Base-by-base conservation (phyloP, 2,329 filamentous ascomycete species). In the Didymella lethalis region DNA sequence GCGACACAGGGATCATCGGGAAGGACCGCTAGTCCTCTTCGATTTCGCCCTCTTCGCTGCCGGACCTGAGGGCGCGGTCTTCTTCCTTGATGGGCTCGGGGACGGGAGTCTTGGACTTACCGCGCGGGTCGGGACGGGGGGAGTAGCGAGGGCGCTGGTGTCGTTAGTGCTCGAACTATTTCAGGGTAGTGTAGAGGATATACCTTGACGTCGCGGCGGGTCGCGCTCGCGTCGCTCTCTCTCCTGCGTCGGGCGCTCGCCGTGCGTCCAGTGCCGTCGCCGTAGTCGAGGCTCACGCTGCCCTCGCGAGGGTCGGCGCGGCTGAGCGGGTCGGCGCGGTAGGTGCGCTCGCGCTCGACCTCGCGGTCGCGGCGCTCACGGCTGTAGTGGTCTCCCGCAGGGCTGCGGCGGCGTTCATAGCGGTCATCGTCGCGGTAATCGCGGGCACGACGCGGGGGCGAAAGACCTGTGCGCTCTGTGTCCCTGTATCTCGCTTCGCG, bases 41-140 rank as follows among this genome's bases (percentile, higher is more conserved):
- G 69, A 99, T 98, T 81, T 99, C 95, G 51, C 95, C 95, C 79
- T 99, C 95, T 80, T 99, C 95, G 73, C 93, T 97, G 52, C 95
- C 95, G 59, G 91, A 94, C 71, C 91, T 89, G 55, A 93, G 83
- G 55, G 83, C 81, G 50, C 87, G 82, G 62, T 90, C 87, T 64
- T 90, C 88, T 59, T 86, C 80, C 56, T 83, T 81, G 48, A 67
- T 55, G 25, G 70, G 64, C 49, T 72, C 70, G 38, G 73, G 71
- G 52, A 75, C 62, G 41, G 85, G 84, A 48, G 85, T 85, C 77
- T 83, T 88, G 75, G 83, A 84, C 74, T 83, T 85, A 72, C 82
- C 72, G 38, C 36, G 49, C 36, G 45, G 45, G 48, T 89, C 86
- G 73, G 82, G 83, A 67, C 81, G 82, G 41, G 77, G 77, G 49